A percentile compares a stretch with the other conserved stretches of the same genome.
These are phyloP conservation scores for Nicotiana tomentosiformis DNA, from an alignment of 257 asterid genomes.

Conservation along the genomic window DNA sequence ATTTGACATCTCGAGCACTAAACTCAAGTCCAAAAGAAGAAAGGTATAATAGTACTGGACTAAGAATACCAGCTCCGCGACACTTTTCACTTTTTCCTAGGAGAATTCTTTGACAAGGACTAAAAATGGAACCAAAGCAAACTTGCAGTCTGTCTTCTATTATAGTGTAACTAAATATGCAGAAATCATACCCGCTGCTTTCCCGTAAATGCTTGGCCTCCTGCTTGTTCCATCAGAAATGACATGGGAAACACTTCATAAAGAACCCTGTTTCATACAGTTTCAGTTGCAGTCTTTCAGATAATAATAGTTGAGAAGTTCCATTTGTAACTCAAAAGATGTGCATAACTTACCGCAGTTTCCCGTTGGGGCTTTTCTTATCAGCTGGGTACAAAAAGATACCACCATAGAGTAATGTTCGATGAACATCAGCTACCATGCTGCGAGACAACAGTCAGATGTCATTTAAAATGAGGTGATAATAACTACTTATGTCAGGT, in stretches of 20 bases:
- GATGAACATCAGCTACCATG: conserved; percentile 99
- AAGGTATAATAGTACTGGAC: not conserved
- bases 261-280: conserved; percentile 57
- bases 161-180: not conserved
- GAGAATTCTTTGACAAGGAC: not conserved
- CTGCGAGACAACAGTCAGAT: conserved; percentile 25
- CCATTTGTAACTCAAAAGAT: not conserved
- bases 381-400: conserved; percentile 95
- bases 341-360: conserved; percentile 53
- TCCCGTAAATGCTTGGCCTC: conserved; percentile 95
- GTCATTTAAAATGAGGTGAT: conserved; percentile 1
- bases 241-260: conserved; percentile 99
- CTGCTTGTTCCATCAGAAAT: conserved; percentile 95
- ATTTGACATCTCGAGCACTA: not conserved
- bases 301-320: not conserved
- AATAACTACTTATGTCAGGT: not conserved
- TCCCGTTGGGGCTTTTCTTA: conserved; percentile 91
- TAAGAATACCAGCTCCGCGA: not conserved
- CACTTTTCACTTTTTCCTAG: not conserved
- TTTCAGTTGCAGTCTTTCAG: not conserved
- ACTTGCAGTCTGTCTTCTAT: not conserved
- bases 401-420: conserved; percentile 97
- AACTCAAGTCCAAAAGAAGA: not conserved
- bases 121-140: not conserved
- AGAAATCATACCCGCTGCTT: conserved; percentile 55